Percentiles rank a stretch among this genome's conserved stretches.
These are phyloP conservation scores for Torulaspora gathmanii DNA, from an alignment of 805 yeast species.

Conservation along the genomic window DNA sequence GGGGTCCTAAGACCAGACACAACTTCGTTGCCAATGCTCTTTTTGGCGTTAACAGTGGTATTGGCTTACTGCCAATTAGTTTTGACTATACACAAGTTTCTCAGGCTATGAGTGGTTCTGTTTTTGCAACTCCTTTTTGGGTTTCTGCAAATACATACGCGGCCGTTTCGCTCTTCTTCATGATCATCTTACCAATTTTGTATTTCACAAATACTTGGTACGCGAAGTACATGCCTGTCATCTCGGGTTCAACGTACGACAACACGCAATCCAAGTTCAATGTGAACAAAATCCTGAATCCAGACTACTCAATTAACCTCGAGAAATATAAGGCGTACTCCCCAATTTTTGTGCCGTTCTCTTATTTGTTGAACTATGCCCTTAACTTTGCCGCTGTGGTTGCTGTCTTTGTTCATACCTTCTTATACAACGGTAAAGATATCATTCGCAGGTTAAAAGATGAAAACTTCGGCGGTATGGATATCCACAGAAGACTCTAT, in stretches of 20 bases:
- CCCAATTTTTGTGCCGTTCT: slow-evolving; percentile 55
- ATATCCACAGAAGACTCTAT: slow-evolving; percentile 44
- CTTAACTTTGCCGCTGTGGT: slow-evolving; percentile 58
- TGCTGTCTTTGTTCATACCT: slow-evolving; percentile 55
- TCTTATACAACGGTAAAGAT: slow-evolving; percentile 53
- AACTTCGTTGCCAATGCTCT: slow-evolving; percentile 57
- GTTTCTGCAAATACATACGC: slow-evolving; percentile 40
- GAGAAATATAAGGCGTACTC: slow-evolving; percentile 49
- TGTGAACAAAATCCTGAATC: slow-evolving; percentile 44
- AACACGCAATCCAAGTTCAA: slow-evolving; percentile 44
- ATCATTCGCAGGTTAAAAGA: slow-evolving; percentile 43
- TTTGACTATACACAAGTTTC: slow-evolving; percentile 58
- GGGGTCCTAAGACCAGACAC: slow-evolving; percentile 37
- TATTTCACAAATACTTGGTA: slow-evolving; percentile 54
- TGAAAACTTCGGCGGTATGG: slow-evolving; percentile 42
- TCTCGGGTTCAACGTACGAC: slow-evolving; percentile 47
- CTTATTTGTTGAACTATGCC: slow-evolving; percentile 53
- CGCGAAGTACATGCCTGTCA: slow-evolving; percentile 56
- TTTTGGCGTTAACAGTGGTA: slow-evolving; percentile 55
- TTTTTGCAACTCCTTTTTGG: slow-evolving; percentile 52
- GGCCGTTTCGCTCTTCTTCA: slow-evolving; percentile 47
- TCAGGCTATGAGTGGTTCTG: slow-evolving; percentile 47
- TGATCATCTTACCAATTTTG: slow-evolving; percentile 46
- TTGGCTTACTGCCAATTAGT: slow-evolving; percentile 51
- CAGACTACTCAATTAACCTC: slow-evolving; percentile 41